phyloP scores from a whole-genome alignment of 2,329 filamentous ascomycete species.

The Cladophialophora exuberans region DNA sequence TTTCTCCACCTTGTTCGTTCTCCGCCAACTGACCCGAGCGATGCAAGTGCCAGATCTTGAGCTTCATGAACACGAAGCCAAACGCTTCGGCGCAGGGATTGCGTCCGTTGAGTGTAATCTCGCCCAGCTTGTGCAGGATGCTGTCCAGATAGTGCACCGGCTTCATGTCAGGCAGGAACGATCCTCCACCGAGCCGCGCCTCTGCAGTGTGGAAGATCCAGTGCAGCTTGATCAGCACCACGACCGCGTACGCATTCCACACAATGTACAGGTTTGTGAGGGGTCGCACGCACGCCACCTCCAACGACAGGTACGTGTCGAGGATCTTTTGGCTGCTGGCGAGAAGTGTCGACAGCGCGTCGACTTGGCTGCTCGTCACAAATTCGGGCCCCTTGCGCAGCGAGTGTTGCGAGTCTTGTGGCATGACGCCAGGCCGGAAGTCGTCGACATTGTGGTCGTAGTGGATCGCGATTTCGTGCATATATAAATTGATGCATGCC shows the following conservation, averaged over 20 bases:
- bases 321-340: slow-evolving; percentile 66
- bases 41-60: slow-evolving; percentile 67
- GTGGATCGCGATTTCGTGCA: slow-evolving; percentile 75
- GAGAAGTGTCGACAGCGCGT: slow-evolving; percentile 67
- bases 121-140: slow-evolving; percentile 69
- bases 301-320: slow-evolving; percentile 65
- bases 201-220: slow-evolving; percentile 66
- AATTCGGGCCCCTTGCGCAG: slow-evolving; percentile 29
- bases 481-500: slow-evolving; percentile 68
- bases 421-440: slow-evolving; percentile 42
- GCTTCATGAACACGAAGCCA: slow-evolving; percentile 68
- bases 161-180: slow-evolving; percentile 70
- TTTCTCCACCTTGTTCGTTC: slow-evolving; percentile 17
- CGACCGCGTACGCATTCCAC: slow-evolving; percentile 71
- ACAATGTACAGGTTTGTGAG: slow-evolving; percentile 72
- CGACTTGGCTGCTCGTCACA: slow-evolving; percentile 63
- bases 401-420: no score
- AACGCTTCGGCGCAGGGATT: slow-evolving; percentile 71
- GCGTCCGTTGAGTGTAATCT: slow-evolving; percentile 63
- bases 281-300: slow-evolving; percentile 60
- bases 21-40: slow-evolving; percentile 46
- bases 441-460: slow-evolving; percentile 62
- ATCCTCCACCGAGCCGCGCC: slow-evolving; percentile 66
- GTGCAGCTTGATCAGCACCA: slow-evolving; percentile 74
- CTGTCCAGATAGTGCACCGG: slow-evolving; percentile 67